phyloP scores from a whole-genome alignment of 1,139 yeast species.

The Wickerhamiella infanticola region DNA sequence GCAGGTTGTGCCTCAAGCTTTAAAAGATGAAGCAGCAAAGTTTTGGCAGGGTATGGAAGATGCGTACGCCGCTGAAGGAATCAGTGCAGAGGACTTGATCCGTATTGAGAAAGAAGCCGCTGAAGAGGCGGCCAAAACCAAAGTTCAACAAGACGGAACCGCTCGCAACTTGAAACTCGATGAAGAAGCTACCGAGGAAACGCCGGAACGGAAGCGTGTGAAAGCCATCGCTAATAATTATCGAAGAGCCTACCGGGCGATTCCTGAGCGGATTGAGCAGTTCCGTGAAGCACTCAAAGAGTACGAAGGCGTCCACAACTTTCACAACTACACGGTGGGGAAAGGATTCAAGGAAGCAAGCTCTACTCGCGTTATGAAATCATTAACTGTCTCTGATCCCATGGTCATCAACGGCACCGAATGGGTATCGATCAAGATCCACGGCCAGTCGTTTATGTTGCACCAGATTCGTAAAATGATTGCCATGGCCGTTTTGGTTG shows the following conservation, averaged over 20 bases:
- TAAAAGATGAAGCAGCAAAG: constrained; percentile 52
- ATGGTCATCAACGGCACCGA: constrained; percentile 86
- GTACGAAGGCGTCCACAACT: constrained; percentile 81
- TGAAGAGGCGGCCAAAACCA: constrained; percentile 11
- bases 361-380: constrained; percentile 67
- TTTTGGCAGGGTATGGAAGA: constrained; percentile 52
- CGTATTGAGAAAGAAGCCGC: constrained; percentile 21
- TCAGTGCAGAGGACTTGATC: constrained; percentile 20
- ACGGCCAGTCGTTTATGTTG: constrained; percentile 96
- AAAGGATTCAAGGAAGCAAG: constrained; percentile 78
- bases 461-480: constrained; percentile 98
- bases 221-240: constrained; percentile 52
- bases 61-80: constrained; percentile 19
- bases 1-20: constrained; percentile 39
- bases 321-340: constrained; percentile 89
- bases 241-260: constrained; percentile 56
- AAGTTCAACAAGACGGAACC: constrained; percentile 2
- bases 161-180: neutral
- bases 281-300: constrained; percentile 55
- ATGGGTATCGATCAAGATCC: constrained; percentile 92
- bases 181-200: neutral
- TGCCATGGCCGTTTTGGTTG: constrained; percentile 78
- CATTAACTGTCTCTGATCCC: constrained; percentile 72
- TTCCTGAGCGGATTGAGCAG: constrained; percentile 40
- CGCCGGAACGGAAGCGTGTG: constrained; percentile 27